Evolutionary conservation across 2,329 filamentous ascomycete genomes (phyloP), one percentile per base, ranked within the genome.

Genomic region (Lecanosticta acicola): DNA sequence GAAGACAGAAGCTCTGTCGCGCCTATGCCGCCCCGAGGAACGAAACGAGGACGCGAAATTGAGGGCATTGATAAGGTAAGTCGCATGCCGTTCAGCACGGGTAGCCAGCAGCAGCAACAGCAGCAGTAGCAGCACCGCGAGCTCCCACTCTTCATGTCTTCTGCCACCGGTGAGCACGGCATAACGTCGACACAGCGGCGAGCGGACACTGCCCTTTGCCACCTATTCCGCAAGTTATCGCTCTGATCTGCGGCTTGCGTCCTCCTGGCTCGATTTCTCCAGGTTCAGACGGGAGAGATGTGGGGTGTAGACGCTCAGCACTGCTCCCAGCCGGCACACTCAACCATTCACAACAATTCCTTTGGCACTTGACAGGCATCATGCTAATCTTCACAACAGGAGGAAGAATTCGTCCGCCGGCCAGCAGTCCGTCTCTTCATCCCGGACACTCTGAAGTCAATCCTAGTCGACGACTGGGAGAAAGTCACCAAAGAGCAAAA

Each of bases 391-490:
- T 4, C 68, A n/a, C n/a, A n/a, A n/a, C n/a, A 97, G 90, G 93
- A 97, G 72, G 93, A 97, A 50, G 74, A 78, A 3, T 98, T 95
- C 65, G 81, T 89, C 62, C 77, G 78, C 52, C 83, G 89, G 47
- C 90, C 91, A 16, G 87, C 88, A 14, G 84, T 98, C 60, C 87
- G 88, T 59, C 78, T 98, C 34, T 77, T 83, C 40, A 82, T 97
- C 54, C 89, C 93, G 0, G 93, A 97, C 63, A 81, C 85, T 55
- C 76, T 98, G 55, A 96, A 97, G 71, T 87, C 86, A 13, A 78
- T 94, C 52, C 80, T 98, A 2, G 93, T 98, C 17, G 93, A 98
- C 64, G 93, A 98, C 66, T 98, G 93, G 93, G 93, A 98, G 68
- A 94, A 96, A 59, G 83, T 98, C 51, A 98, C 93, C 46, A 97